These are phyloP conservation scores for Trichoderma oligosporum DNA, from an alignment of 2,329 filamentous ascomycete species.

Conservation along the genomic window DNA sequence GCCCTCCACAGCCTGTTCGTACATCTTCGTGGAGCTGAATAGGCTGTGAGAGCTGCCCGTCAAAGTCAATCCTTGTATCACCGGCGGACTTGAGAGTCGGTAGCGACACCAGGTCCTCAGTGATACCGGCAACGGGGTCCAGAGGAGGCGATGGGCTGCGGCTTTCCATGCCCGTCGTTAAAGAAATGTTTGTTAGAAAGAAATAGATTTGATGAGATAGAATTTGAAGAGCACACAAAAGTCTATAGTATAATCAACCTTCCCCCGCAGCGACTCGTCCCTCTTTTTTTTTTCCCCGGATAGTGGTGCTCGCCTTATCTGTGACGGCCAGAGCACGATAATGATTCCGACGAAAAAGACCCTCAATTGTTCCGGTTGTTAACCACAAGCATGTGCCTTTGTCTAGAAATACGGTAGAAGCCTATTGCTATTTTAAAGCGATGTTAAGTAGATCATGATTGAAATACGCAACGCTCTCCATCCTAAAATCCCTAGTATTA, in stretches of 20 bases:
- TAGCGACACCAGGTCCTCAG: constrained; percentile 56
- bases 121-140: constrained; percentile 46
- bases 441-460: too few relatives aligned
- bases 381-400: too few relatives aligned
- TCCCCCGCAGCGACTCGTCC: constrained; percentile 14
- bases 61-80: constrained; percentile 59
- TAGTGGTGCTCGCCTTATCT: constrained; percentile 5
- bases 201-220: not conserved
- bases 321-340: constrained; percentile 6
- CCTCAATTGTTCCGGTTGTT: constrained; percentile 24
- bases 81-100: constrained; percentile 55
- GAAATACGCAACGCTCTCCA: too few relatives aligned
- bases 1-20: constrained; percentile 82
- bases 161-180: constrained; percentile 12
- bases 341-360: constrained; percentile 17
- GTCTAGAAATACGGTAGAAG: too few relatives aligned
- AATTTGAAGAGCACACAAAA: not conserved
- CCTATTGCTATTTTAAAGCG: too few relatives aligned
- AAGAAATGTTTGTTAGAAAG: not conserved
- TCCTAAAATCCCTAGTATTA: too few relatives aligned
- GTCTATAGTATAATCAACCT: not conserved
- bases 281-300: constrained; percentile 18
- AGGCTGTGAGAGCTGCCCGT: constrained; percentile 65
- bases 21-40: constrained; percentile 82
- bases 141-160: constrained; percentile 47